Conservation (phyloP, 148 eudicot genomes). For the Rheum nobile region DNA sequence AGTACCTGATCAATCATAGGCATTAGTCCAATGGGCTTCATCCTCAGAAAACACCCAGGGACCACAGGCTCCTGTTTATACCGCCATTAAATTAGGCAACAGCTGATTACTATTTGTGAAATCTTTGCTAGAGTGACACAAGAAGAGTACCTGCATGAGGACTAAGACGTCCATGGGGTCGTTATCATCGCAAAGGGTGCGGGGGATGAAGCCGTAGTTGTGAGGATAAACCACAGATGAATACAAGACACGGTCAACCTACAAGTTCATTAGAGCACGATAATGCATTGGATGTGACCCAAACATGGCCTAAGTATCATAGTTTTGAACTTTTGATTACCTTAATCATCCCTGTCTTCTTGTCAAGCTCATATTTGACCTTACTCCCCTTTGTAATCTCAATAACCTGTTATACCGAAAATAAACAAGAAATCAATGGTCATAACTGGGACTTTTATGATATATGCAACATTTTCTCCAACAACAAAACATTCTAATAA, state of each 20-base stretch:
- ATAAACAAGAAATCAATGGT: neutral
- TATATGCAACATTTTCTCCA: too few species aligned
- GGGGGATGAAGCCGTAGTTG: constrained; percentile 54
- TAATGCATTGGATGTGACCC: too few species aligned
- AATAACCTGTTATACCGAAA: constrained; percentile 27
- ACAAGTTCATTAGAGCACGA: constrained; percentile 15
- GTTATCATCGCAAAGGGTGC: constrained; percentile 42
- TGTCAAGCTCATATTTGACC: constrained; percentile 70
- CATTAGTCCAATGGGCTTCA: constrained; percentile 40
- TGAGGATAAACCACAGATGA: constrained; percentile 56
- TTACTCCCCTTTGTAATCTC: constrained; percentile 60
- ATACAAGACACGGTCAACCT: constrained; percentile 52
- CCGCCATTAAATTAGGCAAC: too few species aligned
- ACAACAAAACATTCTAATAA: too few species aligned
- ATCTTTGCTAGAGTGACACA: too few species aligned
- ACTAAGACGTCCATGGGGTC: constrained; percentile 46
- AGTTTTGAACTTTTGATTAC: too few species aligned
- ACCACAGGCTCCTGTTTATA: constrained; percentile 32
- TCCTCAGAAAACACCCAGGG: constrained; percentile 43
- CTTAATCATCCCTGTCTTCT: constrained; percentile 60
- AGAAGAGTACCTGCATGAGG: constrained; percentile 39
- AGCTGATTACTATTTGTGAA: too few species aligned
- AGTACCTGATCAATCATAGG: constrained; percentile 39
- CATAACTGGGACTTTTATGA: too few species aligned
- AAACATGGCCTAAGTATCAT: too few species aligned